phyloP scores from a whole-genome alignment of 306 rosid genomes.

The Aeschynomene evenia region DNA sequence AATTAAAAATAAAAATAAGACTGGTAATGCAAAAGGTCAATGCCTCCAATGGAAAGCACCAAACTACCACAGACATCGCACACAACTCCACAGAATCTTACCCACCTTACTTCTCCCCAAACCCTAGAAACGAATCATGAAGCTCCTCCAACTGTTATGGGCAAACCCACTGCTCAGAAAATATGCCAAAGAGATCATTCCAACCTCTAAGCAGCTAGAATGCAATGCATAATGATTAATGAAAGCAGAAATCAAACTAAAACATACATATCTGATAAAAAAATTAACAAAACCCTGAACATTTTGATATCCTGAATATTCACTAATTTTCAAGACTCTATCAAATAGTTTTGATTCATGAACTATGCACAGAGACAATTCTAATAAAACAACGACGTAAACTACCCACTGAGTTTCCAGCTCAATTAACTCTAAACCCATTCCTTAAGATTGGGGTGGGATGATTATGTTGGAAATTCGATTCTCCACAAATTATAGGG shows the following conservation, averaged over 20 bases:
- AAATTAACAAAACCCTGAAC: not conserved
- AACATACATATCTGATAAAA: not conserved
- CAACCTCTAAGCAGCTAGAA: conserved; percentile 14
- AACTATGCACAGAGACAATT: not conserved
- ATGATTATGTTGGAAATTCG: not conserved
- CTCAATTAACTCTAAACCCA: not conserved
- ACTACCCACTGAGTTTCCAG: not conserved
- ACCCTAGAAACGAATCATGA: conserved; percentile 25
- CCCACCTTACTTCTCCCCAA: conserved; percentile 27
- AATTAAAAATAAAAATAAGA: not conserved
- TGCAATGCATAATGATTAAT: not conserved
- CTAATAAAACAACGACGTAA: not conserved
- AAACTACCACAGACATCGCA: conserved; percentile 15
- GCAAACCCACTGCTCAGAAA: conserved; percentile 21
- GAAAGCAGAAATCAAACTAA: conserved; percentile 15
- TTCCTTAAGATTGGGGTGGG: not conserved
- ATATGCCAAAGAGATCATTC: conserved; percentile 25
- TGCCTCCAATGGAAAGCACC: conserved; percentile 10
- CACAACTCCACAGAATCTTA: conserved; percentile 24
- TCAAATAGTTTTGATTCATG: not conserved
- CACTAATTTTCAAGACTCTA: not conserved
- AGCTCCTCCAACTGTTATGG: conserved; percentile 23
- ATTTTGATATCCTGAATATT: not conserved
- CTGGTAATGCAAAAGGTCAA: conserved; percentile 5
- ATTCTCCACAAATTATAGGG: not conserved